Evolutionary conservation across 208 protist genomes (phyloP), one percentile per base, ranked within the genome.

Genomic region (Wallacemonas rigidus): DNA sequence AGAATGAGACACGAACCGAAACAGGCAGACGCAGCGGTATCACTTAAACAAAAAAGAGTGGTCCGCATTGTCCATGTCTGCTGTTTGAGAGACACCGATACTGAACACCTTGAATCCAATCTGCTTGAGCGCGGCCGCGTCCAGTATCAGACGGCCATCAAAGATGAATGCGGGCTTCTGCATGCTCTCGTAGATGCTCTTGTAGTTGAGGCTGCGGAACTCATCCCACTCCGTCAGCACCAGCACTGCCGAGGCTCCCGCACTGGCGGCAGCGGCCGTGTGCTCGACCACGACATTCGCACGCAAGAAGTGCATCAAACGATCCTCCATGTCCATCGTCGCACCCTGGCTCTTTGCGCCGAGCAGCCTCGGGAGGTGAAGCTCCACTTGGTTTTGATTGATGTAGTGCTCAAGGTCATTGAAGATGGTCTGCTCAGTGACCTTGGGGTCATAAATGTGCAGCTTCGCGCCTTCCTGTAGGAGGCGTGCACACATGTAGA

Each of bases 141-240:
- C 80, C 15, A 98, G 71, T 43, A 98, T 83, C 35, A 91, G 83
- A 15, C 96, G 70, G 7, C 98, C 98, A 77, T 99, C 98, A 75
- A 99, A 99, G 40, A 99, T 39, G 72, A 98, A 98, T 47, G 97
- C 92, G 1, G 98, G 98, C 74, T 98, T 97, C 17, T 77, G 45
- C 98, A 99, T 99, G 7, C 44, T 55, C 4, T 87, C 75, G 75
- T 96, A 99, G 50, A 98, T 85, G 2, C 56, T 71, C 15, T 77
- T 3, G 75, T 94, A 99, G 80, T 99, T 90, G 54, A 96, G 80
- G 44, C 44, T 77, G 67, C 54, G 85, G 84, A 99, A 99, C 80
- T 98, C 97, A 75, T 98, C 93, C 98, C 98, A 99, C 73, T 99
- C 98, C n/a, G 98, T 99, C 26, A 98, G 71, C 54, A 99, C 76